phyloP scores from a whole-genome alignment of 768 basidiomycete species.

The Omphalotus guepiniiformis region DNA sequence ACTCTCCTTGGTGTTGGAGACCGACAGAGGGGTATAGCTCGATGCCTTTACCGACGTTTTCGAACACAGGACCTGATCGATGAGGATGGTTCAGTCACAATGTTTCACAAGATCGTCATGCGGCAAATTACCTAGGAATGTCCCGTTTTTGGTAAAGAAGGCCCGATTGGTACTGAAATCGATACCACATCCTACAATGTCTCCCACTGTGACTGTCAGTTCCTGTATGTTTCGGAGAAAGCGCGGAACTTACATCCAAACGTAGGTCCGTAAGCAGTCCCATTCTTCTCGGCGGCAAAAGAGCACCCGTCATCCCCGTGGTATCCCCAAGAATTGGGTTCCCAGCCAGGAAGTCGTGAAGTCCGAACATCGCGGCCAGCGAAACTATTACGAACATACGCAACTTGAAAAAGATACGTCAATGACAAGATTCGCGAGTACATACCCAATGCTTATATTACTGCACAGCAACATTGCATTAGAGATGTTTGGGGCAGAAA shows the following conservation, averaged over 20 bases:
- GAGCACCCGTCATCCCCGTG: conserved; percentile 86
- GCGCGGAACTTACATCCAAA: conserved; percentile 63
- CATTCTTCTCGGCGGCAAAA: conserved; percentile 70
- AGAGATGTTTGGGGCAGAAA: conserved; percentile 6
- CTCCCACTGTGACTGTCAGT: conserved; percentile 54
- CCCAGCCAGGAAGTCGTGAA: conserved; percentile 82
- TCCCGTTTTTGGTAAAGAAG: conserved; percentile 90
- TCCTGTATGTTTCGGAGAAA: conserved; percentile 2
- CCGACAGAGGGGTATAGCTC: conserved; percentile 87
- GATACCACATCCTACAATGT: conserved; percentile 88
- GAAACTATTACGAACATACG: conserved; percentile 44
- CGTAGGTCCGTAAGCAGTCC: conserved; percentile 68
- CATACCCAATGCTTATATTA: conserved; percentile 79
- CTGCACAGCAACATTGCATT: conserved; percentile 32
- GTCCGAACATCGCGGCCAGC: conserved; percentile 60
- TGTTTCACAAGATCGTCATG: conserved; percentile 7
- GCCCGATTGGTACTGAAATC: conserved; percentile 78
- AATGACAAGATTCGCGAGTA: conserved; percentile 6
- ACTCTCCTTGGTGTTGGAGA: conserved; percentile 74
- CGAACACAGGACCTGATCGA: conserved; percentile 59
- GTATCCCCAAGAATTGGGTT: conserved; percentile 85
- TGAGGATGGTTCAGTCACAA: conserved; percentile 10
- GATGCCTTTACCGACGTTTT: conserved; percentile 60
- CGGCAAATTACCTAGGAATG: conserved; percentile 49
- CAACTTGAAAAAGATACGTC: conserved; percentile 7